Conservation (phyloP, 306 rosid species). For the Gillenia trifoliata region DNA sequence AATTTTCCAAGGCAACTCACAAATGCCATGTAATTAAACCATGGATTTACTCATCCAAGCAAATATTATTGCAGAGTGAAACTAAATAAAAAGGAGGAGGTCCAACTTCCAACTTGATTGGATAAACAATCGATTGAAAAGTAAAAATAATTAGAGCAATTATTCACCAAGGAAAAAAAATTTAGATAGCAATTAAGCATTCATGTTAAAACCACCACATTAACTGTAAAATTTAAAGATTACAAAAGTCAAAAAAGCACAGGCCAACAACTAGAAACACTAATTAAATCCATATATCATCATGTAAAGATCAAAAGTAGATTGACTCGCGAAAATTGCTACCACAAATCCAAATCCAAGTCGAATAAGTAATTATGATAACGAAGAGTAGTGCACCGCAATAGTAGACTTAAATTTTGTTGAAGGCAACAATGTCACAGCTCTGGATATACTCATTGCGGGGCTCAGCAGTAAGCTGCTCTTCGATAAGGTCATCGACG, state of each 20-base stretch:
- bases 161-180: neutral
- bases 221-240: neutral
- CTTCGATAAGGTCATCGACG: constrained; percentile 71
- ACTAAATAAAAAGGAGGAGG: too few relatives aligned
- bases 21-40: too few relatives aligned
- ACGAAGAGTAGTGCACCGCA: neutral
- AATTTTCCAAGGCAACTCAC: neutral
- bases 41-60: too few relatives aligned
- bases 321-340: neutral
- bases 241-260: neutral
- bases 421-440: constrained; percentile 93
- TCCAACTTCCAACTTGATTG: too few relatives aligned
- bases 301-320: neutral
- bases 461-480: constrained; percentile 66
- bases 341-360: neutral
- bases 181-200: neutral
- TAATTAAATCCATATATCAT: neutral
- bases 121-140: neutral
- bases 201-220: neutral
- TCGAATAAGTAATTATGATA: neutral
- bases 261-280: neutral
- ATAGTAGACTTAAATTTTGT: constrained; percentile 56
- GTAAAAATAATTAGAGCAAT: neutral
- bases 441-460: constrained; percentile 68
- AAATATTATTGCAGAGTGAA: too few relatives aligned